Base-by-base conservation (phyloP, 441 rosid species). In the Sinapis alba region DNA sequence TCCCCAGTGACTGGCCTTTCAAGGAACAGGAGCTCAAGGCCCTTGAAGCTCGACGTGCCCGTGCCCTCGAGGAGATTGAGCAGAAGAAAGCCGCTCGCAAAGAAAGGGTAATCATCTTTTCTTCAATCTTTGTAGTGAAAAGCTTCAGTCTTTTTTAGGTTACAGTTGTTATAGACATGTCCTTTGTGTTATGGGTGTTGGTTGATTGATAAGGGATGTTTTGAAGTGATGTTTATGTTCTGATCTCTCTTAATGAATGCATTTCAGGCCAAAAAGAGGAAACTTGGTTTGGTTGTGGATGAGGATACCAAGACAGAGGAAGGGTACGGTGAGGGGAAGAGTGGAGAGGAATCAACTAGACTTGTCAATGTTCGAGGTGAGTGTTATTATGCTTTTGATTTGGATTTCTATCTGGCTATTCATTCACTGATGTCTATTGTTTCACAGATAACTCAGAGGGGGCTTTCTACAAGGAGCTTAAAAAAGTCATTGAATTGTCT, bases 11-110 rank as follows among this genome's bases (percentile, higher is more conserved):
- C 73, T 96, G 97, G 98, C 99, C 99, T 45, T 96, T 91, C 79
- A 93, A 93, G 95, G 99, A 91, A 78, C 97, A 96, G 62, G 97
- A 96, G 86, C 97, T 96, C 30, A 91, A 91, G 83, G 96, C 97
- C 23, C 85, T 96, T 6, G 97, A 95, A 82, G 98, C 79, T 71
- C 91, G 99, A 26, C 85, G 98, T 26, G 92, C 97, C 58, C 95
- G 95, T 23, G 99, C 87, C 21, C 66, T 96, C 1, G 98, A 96
- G 73, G 97, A 96, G 62, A 51, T 91, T 65, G 98, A 96, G 82
- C 90, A 86, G 76, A 93, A 96, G 84, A 96, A 91, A 84, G 83
- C 86, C 47, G 97, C 91, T 58, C 92, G 97, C 63, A 93, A 91
- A 76, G 98, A 96, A 74, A 86, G 93, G 94, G 99, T 96, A 36